phyloP scores from a whole-genome alignment of 108 stramenopile species.

The Aurantiochytrium sp. region DNA sequence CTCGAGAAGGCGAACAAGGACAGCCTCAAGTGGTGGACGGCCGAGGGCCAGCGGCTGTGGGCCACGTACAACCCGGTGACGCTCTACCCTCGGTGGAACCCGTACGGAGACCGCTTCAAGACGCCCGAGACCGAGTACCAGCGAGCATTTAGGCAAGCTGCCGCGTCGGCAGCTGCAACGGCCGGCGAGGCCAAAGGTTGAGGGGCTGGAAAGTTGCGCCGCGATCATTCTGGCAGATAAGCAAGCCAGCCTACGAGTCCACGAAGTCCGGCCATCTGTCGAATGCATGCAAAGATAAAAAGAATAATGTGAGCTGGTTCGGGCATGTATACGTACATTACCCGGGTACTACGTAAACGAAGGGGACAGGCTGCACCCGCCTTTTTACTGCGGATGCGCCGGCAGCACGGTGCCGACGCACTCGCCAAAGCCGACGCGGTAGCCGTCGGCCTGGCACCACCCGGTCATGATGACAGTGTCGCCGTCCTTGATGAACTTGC shows the following conservation, averaged over 20 bases:
- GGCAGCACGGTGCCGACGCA: conserved; percentile 67
- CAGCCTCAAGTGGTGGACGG: conserved; percentile 1
- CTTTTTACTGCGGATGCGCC: conserved; percentile 47
- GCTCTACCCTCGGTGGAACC: neutral
- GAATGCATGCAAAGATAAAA: neutral
- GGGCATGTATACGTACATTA: too few species aligned
- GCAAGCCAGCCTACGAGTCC: too few species aligned
- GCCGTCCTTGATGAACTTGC: conserved; percentile 79
- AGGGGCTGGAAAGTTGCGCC: too few species aligned
- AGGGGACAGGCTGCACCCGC: too few species aligned
- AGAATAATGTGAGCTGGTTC: neutral
- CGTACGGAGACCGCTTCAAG: neutral
- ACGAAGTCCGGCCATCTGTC: too few species aligned
- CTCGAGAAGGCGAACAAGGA: neutral
- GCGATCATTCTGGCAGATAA: too few species aligned
- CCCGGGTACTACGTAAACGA: too few species aligned
- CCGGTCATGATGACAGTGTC: conserved; percentile 78
- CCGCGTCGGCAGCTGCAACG: too few species aligned
- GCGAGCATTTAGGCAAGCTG: neutral
- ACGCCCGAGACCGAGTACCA: neutral
- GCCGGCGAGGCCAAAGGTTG: too few species aligned
- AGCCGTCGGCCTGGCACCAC: conserved; percentile 58
- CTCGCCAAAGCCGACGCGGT: conserved; percentile 62
- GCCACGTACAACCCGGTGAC: neutral
- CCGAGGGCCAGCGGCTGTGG: neutral